These are phyloP conservation scores for Paraphaeosphaeria minitans DNA, from an alignment of 2,329 filamentous ascomycete genomes.

Conservation along the genomic window DNA sequence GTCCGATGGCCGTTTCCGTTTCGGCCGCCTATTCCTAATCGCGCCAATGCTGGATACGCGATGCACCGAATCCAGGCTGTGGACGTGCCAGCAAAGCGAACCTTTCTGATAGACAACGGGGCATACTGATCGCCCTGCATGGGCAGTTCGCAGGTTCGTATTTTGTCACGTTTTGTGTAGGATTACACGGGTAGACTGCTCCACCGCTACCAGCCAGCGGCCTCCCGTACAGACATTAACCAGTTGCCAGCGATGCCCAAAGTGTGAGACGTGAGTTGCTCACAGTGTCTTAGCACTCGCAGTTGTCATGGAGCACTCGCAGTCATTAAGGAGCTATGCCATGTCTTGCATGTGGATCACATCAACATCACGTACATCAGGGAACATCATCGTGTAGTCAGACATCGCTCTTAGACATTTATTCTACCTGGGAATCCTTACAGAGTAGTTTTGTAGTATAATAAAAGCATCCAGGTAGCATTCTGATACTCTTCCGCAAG, in stretches of 20 bases:
- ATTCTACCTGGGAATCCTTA: neutral
- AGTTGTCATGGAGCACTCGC: no score
- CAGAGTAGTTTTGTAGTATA: neutral
- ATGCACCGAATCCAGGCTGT: neutral
- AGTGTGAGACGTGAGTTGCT: neutral
- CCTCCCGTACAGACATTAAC: neutral
- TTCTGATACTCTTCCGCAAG: neutral
- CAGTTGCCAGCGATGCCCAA: neutral
- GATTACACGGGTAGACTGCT: neutral
- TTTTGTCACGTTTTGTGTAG: neutral
- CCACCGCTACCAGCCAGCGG: neutral
- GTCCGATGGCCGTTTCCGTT: neutral
- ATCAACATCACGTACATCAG: neutral
- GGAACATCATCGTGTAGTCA: neutral
- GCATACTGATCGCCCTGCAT: neutral
- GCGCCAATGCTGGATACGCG: neutral
- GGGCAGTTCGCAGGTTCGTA: neutral
- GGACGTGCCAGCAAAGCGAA: neutral
- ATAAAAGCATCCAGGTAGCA: neutral
- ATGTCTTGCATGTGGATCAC: neutral
- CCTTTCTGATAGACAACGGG: neutral
- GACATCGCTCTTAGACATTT: neutral
- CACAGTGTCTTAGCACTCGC: neutral
- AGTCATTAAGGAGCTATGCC: neutral
- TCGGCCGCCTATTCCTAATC: neutral